Evolutionary conservation across 768 basidiomycete species (phyloP).

Genomic region (Boletus fagicola): DNA sequence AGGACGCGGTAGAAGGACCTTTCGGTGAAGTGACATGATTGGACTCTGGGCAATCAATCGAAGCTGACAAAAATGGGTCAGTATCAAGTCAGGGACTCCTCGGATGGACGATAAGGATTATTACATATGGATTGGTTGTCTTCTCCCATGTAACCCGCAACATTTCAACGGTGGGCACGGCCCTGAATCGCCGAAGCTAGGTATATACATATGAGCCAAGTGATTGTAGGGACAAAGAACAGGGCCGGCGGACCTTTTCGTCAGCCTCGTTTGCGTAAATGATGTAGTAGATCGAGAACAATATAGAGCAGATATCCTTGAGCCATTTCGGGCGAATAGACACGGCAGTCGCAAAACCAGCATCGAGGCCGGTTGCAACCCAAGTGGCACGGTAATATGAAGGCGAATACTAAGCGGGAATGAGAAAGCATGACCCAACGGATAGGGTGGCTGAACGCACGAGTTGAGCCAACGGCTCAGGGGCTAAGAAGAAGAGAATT

Average conservation of each 20-base stretch:
- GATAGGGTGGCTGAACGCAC: constrained; percentile 43
- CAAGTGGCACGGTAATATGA: constrained; percentile 96
- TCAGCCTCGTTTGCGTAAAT: constrained; percentile 87
- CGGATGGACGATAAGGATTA: constrained; percentile 26
- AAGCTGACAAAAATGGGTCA: constrained; percentile 46
- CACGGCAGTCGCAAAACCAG: constrained; percentile 96
- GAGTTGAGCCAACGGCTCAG: constrained; percentile 87
- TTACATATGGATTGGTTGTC: constrained; percentile 87
- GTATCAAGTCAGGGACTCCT: constrained; percentile 6
- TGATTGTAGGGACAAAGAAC: not conserved
- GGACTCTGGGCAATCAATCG: constrained; percentile 59
- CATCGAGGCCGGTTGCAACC: constrained; percentile 92
- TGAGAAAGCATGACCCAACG: constrained; percentile 7
- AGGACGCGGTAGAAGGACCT: constrained; percentile 82
- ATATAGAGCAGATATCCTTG: constrained; percentile 77
- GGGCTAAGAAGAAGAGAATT: constrained; percentile 50
- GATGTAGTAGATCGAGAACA: constrained; percentile 90
- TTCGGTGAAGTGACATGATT: constrained; percentile 59
- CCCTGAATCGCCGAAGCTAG: constrained; percentile 87
- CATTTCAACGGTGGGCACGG: constrained; percentile 95
- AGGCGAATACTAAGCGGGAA: constrained; percentile 67
- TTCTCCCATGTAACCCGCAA: constrained; percentile 97
- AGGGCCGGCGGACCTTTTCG: constrained; percentile 73
- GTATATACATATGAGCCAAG: constrained; percentile 1
- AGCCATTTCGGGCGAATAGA: constrained; percentile 89